phyloP scores from a whole-genome alignment of 495 filamentous ascomycete species.

The Xylaria intraflava region DNA sequence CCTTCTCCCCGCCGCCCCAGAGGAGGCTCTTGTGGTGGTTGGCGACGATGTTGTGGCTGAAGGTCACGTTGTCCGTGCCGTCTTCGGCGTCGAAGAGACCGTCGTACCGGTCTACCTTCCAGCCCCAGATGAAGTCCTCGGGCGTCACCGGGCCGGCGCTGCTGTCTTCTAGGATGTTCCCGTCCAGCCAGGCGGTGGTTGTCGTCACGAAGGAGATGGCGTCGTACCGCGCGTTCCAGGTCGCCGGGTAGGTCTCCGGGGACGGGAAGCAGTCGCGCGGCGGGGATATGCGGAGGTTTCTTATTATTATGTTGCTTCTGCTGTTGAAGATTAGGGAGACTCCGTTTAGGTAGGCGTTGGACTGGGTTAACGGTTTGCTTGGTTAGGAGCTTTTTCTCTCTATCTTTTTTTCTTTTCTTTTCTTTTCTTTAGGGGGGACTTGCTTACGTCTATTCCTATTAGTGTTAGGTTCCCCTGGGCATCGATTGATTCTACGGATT shows the following conservation, averaged over 20 bases:
- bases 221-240: conserved; percentile 20
- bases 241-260: conserved; percentile 13
- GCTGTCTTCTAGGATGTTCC: conserved; percentile 12
- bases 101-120: conserved; percentile 14
- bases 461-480: conserved; percentile 8
- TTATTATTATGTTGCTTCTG: conserved; percentile 14
- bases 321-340: conserved; percentile 13
- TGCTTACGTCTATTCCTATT: conserved; percentile 10
- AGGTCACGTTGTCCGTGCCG: conserved; percentile 18
- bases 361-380: not conserved
- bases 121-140: conserved; percentile 7
- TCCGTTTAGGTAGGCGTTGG: conserved; percentile 6
- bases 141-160: not conserved
- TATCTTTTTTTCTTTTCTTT: too few species aligned
- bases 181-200: conserved; percentile 18
- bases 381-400: too few species aligned
- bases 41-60: conserved; percentile 17
- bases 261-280: conserved; percentile 19
- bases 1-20: conserved; percentile 17
- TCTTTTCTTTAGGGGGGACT: not conserved
- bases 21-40: conserved; percentile 22
- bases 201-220: conserved; percentile 12
- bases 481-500: conserved; percentile 16
- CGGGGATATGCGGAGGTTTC: conserved; percentile 12
- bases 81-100: conserved; percentile 19